phyloP scores from a whole-genome alignment of 2,329 filamentous ascomycete species.

The Botrytis deweyae region DNA sequence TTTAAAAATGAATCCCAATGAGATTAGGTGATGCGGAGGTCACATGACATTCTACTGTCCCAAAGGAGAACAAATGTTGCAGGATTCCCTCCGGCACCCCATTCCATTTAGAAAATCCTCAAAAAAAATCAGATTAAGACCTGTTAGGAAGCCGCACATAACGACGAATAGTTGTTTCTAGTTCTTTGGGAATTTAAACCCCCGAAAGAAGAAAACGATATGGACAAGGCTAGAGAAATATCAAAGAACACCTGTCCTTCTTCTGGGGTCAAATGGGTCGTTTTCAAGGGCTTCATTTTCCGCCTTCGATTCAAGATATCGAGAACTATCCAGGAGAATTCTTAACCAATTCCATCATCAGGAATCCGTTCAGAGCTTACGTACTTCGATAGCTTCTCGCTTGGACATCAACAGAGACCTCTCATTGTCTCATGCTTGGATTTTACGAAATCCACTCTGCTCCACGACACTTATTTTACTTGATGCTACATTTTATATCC shows the following conservation, averaged over 20 bases:
- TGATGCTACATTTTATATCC: background rate
- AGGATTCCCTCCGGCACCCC: background rate
- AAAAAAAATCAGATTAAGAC: background rate
- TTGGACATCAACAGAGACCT: background rate
- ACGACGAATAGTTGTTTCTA: background rate
- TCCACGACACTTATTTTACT: background rate
- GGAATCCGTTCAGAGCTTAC: background rate
- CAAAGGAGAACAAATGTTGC: background rate
- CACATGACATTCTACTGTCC: background rate
- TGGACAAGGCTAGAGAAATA: conserved; percentile 5
- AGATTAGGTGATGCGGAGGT: background rate
- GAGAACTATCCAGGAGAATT: background rate
- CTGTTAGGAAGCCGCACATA: background rate
- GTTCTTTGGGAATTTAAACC: background rate
- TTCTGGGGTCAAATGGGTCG: background rate
- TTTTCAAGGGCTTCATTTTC: background rate
- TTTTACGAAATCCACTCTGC: background rate
- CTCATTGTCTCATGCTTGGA: background rate
- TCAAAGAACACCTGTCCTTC: background rate
- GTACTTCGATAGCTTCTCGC: background rate
- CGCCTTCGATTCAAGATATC: background rate
- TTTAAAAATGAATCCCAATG: background rate
- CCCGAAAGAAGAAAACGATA: background rate
- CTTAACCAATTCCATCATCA: background rate
- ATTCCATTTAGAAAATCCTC: background rate